Base-by-base conservation (phyloP, 2,329 filamentous ascomycete genomes). In the Fusarium sp. region DNA sequence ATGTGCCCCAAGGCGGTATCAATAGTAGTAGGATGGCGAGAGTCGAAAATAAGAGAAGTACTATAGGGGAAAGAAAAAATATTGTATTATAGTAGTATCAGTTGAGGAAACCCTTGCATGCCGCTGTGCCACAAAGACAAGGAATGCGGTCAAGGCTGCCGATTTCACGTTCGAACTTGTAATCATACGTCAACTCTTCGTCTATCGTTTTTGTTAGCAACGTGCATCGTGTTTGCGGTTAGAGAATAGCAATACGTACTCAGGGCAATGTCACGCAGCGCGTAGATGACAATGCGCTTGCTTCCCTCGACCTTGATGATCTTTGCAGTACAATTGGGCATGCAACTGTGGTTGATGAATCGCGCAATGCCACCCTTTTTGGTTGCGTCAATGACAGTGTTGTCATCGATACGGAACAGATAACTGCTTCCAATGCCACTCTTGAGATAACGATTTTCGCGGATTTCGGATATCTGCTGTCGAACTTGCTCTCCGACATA, bases 221-320 rank as follows among this genome's bases (percentile, higher is more conserved):
- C 25, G 22, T 52, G 27, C 13, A 25, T 2, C 47, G 27, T 53
- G n/a, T 15, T 8, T 7, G 37, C 6, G 19, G 20, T 14, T 14
- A 30, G 27, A 17, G 13, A 25, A 41, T 37, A 44, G 39, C 44
- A 33, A 88, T 44, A 59, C 92, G 85, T 87, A 97, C 96, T 96
- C 85, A 95, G 90, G 73, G 88, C 89, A 80, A 99, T 99, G 80
- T 98, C 95, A 77, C 96, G 90, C 77, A 98, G 84, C 39, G 96
- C 96, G 83, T 99, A 99, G 76, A 99, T 99, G 81, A 99, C 96
- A 82, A 99, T 99, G 70, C 96, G 89, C 83, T 97, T 97, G 78
- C 93, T 97, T 68, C 95, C 95, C 76, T 99, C 96, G 55, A 98
- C 96, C 79, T 96, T 96, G 82, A 99, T 99, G 77, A 99, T 99